Evolutionary conservation across 169 alveolate genomes (phyloP).

Genomic region (Perkinsus olseni): DNA sequence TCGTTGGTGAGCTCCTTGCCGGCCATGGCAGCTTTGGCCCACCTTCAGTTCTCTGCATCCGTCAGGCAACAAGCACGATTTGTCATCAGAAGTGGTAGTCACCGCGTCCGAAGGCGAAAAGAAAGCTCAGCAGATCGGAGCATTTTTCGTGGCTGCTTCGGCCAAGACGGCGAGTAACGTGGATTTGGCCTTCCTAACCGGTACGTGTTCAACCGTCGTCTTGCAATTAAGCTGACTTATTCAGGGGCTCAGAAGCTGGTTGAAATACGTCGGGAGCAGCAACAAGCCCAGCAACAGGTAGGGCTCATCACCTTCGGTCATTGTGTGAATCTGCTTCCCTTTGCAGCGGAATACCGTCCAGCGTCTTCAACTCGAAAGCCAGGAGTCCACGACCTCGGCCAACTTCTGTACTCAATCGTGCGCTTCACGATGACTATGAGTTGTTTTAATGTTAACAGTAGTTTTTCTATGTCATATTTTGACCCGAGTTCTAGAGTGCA

Average conservation of each 20-base stretch:
- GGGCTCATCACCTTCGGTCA: neutral
- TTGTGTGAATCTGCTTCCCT: neutral
- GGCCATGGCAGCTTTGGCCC: too few species aligned
- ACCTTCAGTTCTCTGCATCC: too few species aligned
- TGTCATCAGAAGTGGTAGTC: constrained; percentile 30
- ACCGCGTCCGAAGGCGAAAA: constrained; percentile 31
- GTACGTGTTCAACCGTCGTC: neutral
- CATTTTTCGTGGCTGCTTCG: constrained; percentile 40
- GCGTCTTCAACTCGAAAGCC: neutral
- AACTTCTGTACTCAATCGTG: neutral
- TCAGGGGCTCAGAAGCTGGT: neutral
- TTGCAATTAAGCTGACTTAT: neutral
- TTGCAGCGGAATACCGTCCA: neutral
- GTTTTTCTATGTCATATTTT: neutral
- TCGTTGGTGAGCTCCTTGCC: constrained; percentile 52
- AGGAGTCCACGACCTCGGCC: neutral
- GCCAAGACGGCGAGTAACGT: constrained; percentile 48
- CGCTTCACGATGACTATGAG: neutral
- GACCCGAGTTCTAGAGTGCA: too few species aligned
- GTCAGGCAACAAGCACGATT: constrained; percentile 84
- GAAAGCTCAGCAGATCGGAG: constrained; percentile 34
- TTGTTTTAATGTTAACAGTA: neutral
- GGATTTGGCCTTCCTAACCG: constrained; percentile 40
- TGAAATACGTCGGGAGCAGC: neutral
- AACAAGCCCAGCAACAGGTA: neutral